Base-by-base conservation (phyloP, 257 asterid species). In the Fraxinus americana region DNA sequence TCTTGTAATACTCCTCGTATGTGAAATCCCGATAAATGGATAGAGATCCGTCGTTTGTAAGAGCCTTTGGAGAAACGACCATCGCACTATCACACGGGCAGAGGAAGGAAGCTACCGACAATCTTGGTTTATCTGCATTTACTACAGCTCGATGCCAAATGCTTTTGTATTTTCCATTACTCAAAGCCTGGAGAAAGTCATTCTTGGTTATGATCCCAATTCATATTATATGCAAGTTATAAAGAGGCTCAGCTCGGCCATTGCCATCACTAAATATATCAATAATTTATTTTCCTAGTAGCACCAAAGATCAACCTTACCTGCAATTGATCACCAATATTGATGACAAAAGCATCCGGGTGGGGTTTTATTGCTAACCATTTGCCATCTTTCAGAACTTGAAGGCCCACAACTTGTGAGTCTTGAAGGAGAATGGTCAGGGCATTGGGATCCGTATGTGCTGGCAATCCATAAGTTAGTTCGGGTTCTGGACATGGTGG, bases 401-500 rank as follows among this genome's bases (percentile, higher is more conserved):
- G 96, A 67, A 94, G 97, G 13, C 99, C 99, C 0, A 90, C 68
- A 0, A 94, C 98, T 3, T 85, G 84, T 75, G 82, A 48, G 80
- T 94, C 99, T 77, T 94, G 99, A 71, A 94, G 97, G 65, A 94
- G 98, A 66, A 94, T 88, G 29, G 99, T 94, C 76, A 94, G 91
- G 21, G 94, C 89, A 66, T 91, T 92, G 6, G 98, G 99, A 77
- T 94, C 99, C 0, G 98, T 92, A 78, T 94, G 99, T 0, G 90
- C 92, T 0, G 99, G 99, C 43, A 94, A 87, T 10, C 99, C 99
- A 4, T 79, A 92, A 0, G 99, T 92, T 34, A 94, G 85, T 17
- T 91, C 94, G 0, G 99, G 99, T 81, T 92, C 78, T 0, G 99
- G 99, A 74, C 99, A 94, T 1, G 97, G 89, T 0, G 99, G 99